These are phyloP conservation scores for Discostella stelligeroides DNA, from an alignment of 108 stramenopile species.

Conservation along the genomic window DNA sequence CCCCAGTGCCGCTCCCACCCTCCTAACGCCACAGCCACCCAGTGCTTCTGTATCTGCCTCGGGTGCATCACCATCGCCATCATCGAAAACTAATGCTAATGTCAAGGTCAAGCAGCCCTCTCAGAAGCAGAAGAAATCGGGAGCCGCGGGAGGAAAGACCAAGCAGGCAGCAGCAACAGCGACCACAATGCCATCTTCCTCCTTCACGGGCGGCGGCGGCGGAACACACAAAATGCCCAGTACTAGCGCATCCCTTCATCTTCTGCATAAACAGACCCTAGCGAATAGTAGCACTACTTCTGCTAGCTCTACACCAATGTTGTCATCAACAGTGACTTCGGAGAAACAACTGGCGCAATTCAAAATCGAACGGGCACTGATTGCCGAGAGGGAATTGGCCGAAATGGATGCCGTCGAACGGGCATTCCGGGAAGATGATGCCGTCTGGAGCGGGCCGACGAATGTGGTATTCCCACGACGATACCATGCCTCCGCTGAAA, in stretches of 20 bases:
- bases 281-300: no score
- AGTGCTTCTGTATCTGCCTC: not conserved
- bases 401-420: constrained; percentile 34
- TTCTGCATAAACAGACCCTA: not conserved
- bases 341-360: not conserved
- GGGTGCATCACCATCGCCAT: not conserved
- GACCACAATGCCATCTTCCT: not conserved
- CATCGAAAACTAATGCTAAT: not conserved
- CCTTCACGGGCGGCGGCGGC: no score
- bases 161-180: not conserved
- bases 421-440: constrained; percentile 20
- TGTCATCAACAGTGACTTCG: not conserved
- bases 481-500: constrained; percentile 6
- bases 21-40: not conserved
- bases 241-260: not conserved
- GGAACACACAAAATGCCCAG: no score
- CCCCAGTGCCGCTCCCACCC: not conserved
- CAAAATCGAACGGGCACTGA: constrained; percentile 16
- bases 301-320: not conserved
- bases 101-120: not conserved
- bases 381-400: constrained; percentile 19
- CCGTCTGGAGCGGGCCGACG: constrained; percentile 9
- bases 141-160: not conserved
- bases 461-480: constrained; percentile 5
- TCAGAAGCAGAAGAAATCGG: not conserved